Percentiles rank a stretch among this genome's conserved stretches.
phyloP scores from a whole-genome alignment of 2,329 filamentous ascomycete genomes.

The Rhytidhysteron rufulum region DNA sequence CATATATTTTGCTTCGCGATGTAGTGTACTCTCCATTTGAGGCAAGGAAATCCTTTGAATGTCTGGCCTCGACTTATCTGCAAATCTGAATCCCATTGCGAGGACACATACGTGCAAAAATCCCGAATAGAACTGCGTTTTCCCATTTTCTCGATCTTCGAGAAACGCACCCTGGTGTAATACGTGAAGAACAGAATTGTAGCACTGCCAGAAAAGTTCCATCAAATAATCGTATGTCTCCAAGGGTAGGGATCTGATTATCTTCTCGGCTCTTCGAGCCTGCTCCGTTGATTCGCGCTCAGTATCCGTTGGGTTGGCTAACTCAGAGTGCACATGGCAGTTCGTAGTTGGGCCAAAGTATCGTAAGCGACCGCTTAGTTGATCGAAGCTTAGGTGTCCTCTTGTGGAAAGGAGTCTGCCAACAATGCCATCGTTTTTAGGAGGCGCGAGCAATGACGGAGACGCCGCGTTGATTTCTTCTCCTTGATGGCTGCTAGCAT shows the following conservation, averaged over 20 bases:
- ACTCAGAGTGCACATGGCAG: conserved; percentile 48
- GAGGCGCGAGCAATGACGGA: conserved; percentile 29
- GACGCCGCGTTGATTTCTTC: conserved; percentile 26
- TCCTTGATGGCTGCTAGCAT: conserved; percentile 16
- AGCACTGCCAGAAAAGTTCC: conserved; percentile 50
- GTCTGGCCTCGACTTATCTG: conserved; percentile 48
- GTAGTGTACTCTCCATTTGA: conserved; percentile 50
- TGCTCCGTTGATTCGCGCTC: conserved; percentile 44
- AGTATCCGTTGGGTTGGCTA: conserved; percentile 32
- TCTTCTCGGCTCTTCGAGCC: conserved; percentile 44
- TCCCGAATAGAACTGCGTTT: conserved; percentile 49
- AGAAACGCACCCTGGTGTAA: conserved; percentile 51
- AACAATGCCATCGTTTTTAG: conserved; percentile 47
- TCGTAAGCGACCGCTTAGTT: conserved; percentile 47
- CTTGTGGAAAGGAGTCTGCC: conserved; percentile 48
- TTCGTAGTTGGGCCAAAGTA: conserved; percentile 55
- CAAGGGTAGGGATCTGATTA: conserved; percentile 44
- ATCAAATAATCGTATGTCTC: conserved; percentile 53
- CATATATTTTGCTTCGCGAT: conserved; percentile 54
- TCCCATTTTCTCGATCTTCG: conserved; percentile 43
- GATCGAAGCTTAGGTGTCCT: conserved; percentile 51
- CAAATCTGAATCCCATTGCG: conserved; percentile 51
- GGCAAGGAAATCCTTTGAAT: conserved; percentile 46
- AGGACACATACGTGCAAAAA: conserved; percentile 52
- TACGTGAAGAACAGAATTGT: conserved; percentile 49